These are phyloP conservation scores for Dinochytrium kinnereticum DNA, from an alignment of 371 early-diverging fungal species.

Conservation along the genomic window DNA sequence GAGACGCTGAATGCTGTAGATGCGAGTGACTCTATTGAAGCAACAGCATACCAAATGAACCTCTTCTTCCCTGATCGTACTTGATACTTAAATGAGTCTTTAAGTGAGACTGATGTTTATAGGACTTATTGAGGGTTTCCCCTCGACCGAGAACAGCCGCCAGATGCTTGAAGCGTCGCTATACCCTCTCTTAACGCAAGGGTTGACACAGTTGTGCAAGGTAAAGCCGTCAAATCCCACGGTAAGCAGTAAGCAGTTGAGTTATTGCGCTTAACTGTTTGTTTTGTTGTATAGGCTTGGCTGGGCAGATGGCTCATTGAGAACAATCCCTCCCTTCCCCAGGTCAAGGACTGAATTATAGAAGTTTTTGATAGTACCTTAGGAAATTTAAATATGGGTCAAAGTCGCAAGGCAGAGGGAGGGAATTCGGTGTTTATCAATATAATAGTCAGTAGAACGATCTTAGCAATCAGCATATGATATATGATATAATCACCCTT, in stretches of 20 bases:
- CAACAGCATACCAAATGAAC: slow-evolving; percentile 42
- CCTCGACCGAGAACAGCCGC: slow-evolving; percentile 37
- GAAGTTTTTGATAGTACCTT: not conserved
- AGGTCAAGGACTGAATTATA: slow-evolving; percentile 23
- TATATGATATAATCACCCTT: too few species aligned
- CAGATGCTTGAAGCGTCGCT: slow-evolving; percentile 51
- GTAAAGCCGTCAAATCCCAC: slow-evolving; percentile 61
- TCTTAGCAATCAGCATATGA: too few species aligned
- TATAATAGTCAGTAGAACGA: too few species aligned
- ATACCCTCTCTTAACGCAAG: slow-evolving; percentile 57
- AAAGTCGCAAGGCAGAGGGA: too few species aligned
- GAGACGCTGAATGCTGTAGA: slow-evolving; percentile 47
- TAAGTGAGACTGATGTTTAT: too few species aligned
- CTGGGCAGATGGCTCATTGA: slow-evolving; percentile 59
- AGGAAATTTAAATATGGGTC: not conserved
- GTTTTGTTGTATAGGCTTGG: slow-evolving; percentile 46
- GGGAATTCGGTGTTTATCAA: too few species aligned
- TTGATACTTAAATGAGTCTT: too few species aligned
- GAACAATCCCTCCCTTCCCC: slow-evolving; percentile 58
- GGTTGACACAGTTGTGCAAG: slow-evolving; percentile 57
- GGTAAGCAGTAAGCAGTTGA: slow-evolving; percentile 37
- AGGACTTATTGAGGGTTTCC: slow-evolving; percentile 37
- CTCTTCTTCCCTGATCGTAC: too few species aligned
- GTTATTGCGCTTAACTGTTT: too few species aligned
- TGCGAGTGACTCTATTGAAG: slow-evolving; percentile 31